Base-by-base conservation (phyloP, 1,284 basidiomycete species). In the Leccinum pachyderme region DNA sequence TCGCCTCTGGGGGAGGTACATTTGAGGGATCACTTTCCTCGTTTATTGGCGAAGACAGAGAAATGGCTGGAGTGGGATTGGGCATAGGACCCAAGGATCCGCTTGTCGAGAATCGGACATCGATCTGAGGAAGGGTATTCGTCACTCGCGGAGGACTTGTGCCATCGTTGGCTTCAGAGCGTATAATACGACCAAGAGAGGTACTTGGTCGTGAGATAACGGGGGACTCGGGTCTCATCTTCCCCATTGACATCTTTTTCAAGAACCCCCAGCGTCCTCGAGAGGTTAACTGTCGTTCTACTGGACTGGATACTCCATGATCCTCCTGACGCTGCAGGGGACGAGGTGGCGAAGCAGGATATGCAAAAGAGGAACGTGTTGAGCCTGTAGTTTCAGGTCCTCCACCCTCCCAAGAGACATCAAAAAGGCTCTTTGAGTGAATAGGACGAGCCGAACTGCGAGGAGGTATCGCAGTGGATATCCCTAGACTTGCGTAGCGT, bases 221-320 rank as follows among this genome's bases (percentile, higher is more conserved):
- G 28, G 82, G 77, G 15, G 78, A 71, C 51, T 89, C 85, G 15
- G 58, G 60, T 65, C 82, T 82, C 73, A 91, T 87, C 72, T 89
- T 90, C 24, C 91, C 88, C 90, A 95, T 94, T 9, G 92, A 95
- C 90, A 97, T 95, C 76, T 97, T 97, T 75, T 94, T 93, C 58
- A 97, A 76, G 75, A 97, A 95, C 3, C 94, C 92, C 92, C 93
- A 95, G 56, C 89, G 84, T 54, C 84, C 83, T 45, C 71, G 69
- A 44, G 68, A 55, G 31, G 49, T 22, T 27, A 47, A 39, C 50
- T 61, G 72, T 2, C 66, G 63, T 24, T 72, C 71, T 47, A 44
- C 25, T 18, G 69, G 69, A 32, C 64, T 60, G 3, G 64, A 58
- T 7, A 53, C 58, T 27, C 31, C 54, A 46, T 55, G 54, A 13